A percentile compares a stretch with the other conserved stretches of the same genome.
These are phyloP conservation scores for Tetracentron sinense DNA, from an alignment of 164 flowering plant species.

Conservation along the genomic window DNA sequence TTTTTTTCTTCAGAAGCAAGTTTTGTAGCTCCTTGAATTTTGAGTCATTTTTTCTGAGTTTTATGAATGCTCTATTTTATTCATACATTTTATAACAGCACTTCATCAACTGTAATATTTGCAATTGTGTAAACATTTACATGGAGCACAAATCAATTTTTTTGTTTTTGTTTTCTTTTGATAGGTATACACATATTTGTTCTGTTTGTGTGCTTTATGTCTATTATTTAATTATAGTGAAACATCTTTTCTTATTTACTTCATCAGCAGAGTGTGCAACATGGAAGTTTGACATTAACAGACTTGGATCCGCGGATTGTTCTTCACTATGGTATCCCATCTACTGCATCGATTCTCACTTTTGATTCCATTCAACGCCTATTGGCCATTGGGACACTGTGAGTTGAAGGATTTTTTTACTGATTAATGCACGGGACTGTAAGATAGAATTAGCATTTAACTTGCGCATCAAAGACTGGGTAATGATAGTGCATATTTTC, in stretches of 20 bases:
- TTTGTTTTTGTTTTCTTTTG: no score
- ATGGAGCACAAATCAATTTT: no score
- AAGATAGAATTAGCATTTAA: background rate
- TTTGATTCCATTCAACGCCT: conserved; percentile 73
- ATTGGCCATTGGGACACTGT: conserved; percentile 79
- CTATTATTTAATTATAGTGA: conserved; percentile 1
- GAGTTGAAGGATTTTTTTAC: conserved; percentile 28
- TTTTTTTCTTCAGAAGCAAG: no score
- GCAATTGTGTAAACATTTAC: no score
- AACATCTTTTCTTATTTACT: background rate
- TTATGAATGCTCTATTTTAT: no score
- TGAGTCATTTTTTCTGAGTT: no score
- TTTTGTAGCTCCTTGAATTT: no score
- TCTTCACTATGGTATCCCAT: conserved; percentile 81
- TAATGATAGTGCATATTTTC: background rate
- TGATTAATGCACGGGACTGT: background rate
- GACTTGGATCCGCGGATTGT: conserved; percentile 45
- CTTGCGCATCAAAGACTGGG: background rate
- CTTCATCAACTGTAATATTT: no score
- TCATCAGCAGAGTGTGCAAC: conserved; percentile 29
- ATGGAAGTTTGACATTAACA: conserved; percentile 19
- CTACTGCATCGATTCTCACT: conserved; percentile 75
- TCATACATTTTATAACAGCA: no score
- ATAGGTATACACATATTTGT: no score
- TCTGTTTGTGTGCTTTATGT: background rate